Base-by-base conservation (phyloP, 495 filamentous ascomycete species). In the Halenospora varia region DNA sequence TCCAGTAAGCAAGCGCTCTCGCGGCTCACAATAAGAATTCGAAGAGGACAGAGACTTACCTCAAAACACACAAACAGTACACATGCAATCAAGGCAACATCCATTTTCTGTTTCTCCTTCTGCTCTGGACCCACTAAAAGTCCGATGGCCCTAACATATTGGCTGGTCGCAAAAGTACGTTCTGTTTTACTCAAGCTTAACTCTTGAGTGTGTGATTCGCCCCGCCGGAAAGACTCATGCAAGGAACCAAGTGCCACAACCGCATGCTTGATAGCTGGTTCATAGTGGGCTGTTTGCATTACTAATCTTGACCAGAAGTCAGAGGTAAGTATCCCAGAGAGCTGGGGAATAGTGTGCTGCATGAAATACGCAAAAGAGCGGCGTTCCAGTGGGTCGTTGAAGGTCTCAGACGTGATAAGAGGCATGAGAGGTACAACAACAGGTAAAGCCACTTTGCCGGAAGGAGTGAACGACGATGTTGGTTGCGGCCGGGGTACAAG, bases 281-380 rank as follows among this genome's bases (percentile, higher is more conserved):
- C 49, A 20, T 26, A 19, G 25, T 51, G 49, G 6, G 18, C 25
- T n/a, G 26, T 19, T 51, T 51, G 49, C 23, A 77, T 62, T 2
- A 82, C 53, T 9, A 80, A 66, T 2, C 54, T 67, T 10, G 71
- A 62, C 79, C 79, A 82, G 29, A 80, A 73, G 0, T 42, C 57
- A 3, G 70, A 75, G 47, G 60, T 62, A 57, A 80, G 81, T 19
- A 62, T 60, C 6, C 76, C 74, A 10, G 70, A 71, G 13, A 82
- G 56, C 22, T 75, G 75, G 10, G 63, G 58, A 2, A 61, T 56
- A 3, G 73, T 81, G 19, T 70, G 67, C 6, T 48, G 46, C 15
- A 63, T 68, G 53, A 81, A 81, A 65, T 70, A 75, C 55, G 67
- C 61, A 25, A 75, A 48, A 20, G 29, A 35, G 29, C 29, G 29